Percentiles rank a stretch among this genome's conserved stretches.
Evolutionary conservation across 805 yeast genomes (phyloP).

Genomic region (Martiniozyma abietophila): DNA sequence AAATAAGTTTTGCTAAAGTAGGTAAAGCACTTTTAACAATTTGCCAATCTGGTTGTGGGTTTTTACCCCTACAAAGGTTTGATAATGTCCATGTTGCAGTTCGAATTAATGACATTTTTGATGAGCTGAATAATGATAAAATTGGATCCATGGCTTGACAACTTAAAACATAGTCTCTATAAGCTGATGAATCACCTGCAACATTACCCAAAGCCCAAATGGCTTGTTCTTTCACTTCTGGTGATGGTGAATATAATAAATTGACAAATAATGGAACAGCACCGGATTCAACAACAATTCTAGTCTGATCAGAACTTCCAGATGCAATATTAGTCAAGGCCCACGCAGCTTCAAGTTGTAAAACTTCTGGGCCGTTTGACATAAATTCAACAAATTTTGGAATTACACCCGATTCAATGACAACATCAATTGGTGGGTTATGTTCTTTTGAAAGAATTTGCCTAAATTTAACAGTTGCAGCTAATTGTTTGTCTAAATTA

Average conservation of each 20-base stretch:
- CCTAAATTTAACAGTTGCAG: constrained; percentile 88
- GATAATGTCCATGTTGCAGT: constrained; percentile 98
- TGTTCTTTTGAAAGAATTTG: constrained; percentile 89
- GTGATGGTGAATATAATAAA: constrained; percentile 67
- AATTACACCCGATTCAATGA: constrained; percentile 88
- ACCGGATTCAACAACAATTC: constrained; percentile 82
- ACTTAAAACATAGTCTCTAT: constrained; percentile 80
- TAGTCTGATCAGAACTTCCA: constrained; percentile 84
- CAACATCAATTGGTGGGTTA: constrained; percentile 92
- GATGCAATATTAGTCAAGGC: constrained; percentile 98
- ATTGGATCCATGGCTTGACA: constrained; percentile 89
- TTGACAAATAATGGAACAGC: constrained; percentile 90
- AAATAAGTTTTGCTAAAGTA: constrained; percentile 82
- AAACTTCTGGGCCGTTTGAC: constrained; percentile 70
- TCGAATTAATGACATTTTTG: constrained; percentile 84
- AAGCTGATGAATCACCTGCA: constrained; percentile 91
- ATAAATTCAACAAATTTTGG: constrained; percentile 84
- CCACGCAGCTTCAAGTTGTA: constrained; percentile 98
- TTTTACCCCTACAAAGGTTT: constrained; percentile 92
- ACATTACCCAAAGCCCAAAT: constrained; percentile 99
- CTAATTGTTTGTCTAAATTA: constrained; percentile 71
- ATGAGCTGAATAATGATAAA: constrained; percentile 62
- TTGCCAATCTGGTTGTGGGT: constrained; percentile 94
- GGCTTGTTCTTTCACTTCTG: constrained; percentile 96
- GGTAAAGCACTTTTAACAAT: constrained; percentile 83